phyloP scores from a whole-genome alignment of 1,284 basidiomycete species.

The Ceratobasidium sp. region DNA sequence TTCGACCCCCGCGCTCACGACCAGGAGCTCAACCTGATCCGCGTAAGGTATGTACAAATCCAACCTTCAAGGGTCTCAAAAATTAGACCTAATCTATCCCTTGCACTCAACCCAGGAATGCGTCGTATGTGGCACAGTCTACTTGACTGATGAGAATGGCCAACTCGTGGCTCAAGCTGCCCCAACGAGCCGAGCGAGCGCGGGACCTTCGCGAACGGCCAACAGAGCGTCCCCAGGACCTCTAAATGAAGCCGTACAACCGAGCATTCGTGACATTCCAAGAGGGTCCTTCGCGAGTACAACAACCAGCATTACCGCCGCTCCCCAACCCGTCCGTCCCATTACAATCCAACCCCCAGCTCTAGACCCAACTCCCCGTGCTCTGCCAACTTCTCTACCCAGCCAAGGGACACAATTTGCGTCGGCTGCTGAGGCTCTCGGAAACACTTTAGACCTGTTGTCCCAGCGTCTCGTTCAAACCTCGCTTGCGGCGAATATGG shows the following conservation, averaged over 20 bases:
- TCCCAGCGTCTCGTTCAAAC: constrained; percentile 63
- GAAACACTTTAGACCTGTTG: constrained; percentile 64
- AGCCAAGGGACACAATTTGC: constrained; percentile 50
- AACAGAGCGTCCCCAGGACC: neutral
- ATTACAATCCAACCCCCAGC: neutral
- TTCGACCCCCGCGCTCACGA: constrained; percentile 47
- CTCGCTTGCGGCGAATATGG: constrained; percentile 57
- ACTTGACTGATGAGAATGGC: constrained; percentile 53
- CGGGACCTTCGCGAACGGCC: neutral
- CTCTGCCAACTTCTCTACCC: constrained; percentile 51
- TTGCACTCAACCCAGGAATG: constrained; percentile 68
- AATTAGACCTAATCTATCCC: constrained; percentile 19
- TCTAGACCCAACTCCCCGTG: neutral
- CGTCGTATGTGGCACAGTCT: constrained; percentile 74
- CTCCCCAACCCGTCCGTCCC: neutral
- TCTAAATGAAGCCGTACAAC: neutral
- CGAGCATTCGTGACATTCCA: constrained; percentile 5
- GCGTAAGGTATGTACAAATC: constrained; percentile 62
- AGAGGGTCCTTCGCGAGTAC: neutral
- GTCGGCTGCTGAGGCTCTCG: constrained; percentile 61
- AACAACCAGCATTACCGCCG: neutral
- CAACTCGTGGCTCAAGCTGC: constrained; percentile 20
- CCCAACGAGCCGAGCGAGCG: neutral
- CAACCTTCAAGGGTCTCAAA: neutral
- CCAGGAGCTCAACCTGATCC: constrained; percentile 73